Base-by-base conservation (phyloP, 2,329 filamentous ascomycete species). In the Clonostachys rhizophaga region DNA sequence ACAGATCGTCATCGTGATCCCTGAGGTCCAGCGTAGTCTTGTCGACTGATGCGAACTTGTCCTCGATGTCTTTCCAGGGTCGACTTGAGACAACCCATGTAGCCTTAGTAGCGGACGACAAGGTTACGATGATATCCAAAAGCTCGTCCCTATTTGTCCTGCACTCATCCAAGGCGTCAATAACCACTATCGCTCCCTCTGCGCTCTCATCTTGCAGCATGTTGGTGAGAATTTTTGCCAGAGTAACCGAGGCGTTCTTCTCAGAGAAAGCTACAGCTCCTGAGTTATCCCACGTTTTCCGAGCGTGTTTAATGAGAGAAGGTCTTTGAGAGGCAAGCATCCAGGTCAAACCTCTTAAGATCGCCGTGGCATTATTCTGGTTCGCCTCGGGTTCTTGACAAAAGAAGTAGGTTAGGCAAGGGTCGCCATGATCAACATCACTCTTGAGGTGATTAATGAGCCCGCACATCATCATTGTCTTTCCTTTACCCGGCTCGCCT, bases 51-150 rank as follows among this genome's bases (percentile, higher is more conserved):
- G 24, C 24, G 9, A 30, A 30, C 9, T 30, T 30, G 24, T 10
- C 9, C 44, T 71, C 58, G 40, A 76, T 72, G 1, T 55, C 51
- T 1, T 48, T 52, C 56, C 50, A 58, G 30, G 74, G 72, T 5
- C 73, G 72, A 45, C 73, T 76, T 0, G 69, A 69, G 0, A 71
- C 49, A n/a, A 76, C 47, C 65, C 69, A 74, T 50, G 71, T 76
- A 47, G 44, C 17, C n/a, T 14, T 14, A 12, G 16, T 17, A 2
- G 65, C 54, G 1, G 49, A 45, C 12, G 53, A 59, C 0, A 43
- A 50, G 34, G 58, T 45, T 13, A 54, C 44, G 42, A 74, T 62
- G 14, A 71, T 49, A 1, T 62, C 42, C 12, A 76, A 54, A 4
- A 76, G 65, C 39, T 60, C 41, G 1, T 45, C 20, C 18, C 54